These are phyloP conservation scores for Rhinocladiella mackenziei DNA, from an alignment of 2,329 filamentous ascomycete genomes.

Conservation along the genomic window DNA sequence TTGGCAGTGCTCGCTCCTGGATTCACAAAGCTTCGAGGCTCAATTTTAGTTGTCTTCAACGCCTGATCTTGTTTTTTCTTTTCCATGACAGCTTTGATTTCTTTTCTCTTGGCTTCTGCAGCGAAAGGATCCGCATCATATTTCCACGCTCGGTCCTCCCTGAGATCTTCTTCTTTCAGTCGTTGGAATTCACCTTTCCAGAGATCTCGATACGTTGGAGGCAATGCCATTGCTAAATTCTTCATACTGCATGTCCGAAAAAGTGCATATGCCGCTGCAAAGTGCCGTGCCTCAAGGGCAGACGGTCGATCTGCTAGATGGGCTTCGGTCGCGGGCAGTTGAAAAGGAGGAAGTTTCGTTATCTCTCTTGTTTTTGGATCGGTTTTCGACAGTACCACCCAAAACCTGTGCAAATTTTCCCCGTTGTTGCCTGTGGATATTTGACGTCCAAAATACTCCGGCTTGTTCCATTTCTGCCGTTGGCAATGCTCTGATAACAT, in stretches of 20 bases:
- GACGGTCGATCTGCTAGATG: constrained; percentile 72
- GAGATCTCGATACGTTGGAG: constrained; percentile 79
- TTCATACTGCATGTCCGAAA: constrained; percentile 93
- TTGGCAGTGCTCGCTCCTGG: constrained; percentile 41
- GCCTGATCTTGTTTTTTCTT: constrained; percentile 71
- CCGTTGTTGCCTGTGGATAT: constrained; percentile 40
- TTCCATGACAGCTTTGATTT: constrained; percentile 68
- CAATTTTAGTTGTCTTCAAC: constrained; percentile 55
- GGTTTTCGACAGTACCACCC: constrained; percentile 68
- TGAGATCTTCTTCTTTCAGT: constrained; percentile 75
- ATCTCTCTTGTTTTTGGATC: constrained; percentile 80
- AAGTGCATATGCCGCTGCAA: constrained; percentile 84
- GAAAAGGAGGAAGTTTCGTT: constrained; percentile 73
- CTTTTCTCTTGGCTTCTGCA: constrained; percentile 69
- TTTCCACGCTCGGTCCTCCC: constrained; percentile 75
- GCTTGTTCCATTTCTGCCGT: constrained; percentile 91
- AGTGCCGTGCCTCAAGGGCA: constrained; percentile 85
- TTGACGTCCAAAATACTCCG: constrained; percentile 77
- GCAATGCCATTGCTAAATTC: constrained; percentile 91
- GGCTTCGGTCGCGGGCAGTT: constrained; percentile 70
- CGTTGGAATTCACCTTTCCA: constrained; percentile 86
- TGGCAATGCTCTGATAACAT: constrained; percentile 91
- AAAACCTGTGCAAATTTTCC: constrained; percentile 63
- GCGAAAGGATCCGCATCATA: constrained; percentile 95
- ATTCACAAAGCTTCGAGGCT: constrained; percentile 34